phyloP scores from a whole-genome alignment of 768 basidiomycete species.

The Holtermanniella nyarrowii region DNA sequence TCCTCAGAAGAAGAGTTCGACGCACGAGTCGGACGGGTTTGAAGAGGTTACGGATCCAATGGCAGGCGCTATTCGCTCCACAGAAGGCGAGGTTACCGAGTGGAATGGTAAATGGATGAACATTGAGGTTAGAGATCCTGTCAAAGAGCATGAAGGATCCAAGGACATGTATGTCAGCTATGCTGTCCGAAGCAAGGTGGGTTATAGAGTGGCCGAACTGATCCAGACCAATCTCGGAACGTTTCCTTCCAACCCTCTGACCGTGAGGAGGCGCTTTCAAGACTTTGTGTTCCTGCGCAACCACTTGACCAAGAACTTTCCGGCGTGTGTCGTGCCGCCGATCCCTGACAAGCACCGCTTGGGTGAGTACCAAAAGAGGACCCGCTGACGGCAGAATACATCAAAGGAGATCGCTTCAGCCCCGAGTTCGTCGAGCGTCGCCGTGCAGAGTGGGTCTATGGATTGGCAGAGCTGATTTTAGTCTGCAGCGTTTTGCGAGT shows the following conservation, averaged over 20 bases:
- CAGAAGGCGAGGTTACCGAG: constrained; percentile 14
- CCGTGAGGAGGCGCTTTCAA: constrained; percentile 75
- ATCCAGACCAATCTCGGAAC: constrained; percentile 77
- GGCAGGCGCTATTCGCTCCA: neutral
- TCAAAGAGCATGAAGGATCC: constrained; percentile 91
- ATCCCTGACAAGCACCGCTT: constrained; percentile 93
- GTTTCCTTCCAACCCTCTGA: constrained; percentile 51
- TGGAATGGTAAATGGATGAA: constrained; percentile 38
- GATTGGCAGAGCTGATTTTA: constrained; percentile 34
- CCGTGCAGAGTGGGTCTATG: constrained; percentile 62
- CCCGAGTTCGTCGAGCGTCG: constrained; percentile 94
- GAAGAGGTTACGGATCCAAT: constrained; percentile 10
- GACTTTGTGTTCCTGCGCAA: constrained; percentile 92
- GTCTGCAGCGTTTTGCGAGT: constrained; percentile 84
- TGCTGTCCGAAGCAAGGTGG: constrained; percentile 74
- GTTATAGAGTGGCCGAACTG: neutral
- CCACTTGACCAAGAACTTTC: constrained; percentile 79
- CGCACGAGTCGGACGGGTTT: constrained; percentile 21
- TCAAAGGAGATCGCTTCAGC: constrained; percentile 94
- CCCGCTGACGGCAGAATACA: constrained; percentile 59
- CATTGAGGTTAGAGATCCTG: constrained; percentile 67
- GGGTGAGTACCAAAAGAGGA: constrained; percentile 58
- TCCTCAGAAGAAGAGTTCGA: constrained; percentile 9
- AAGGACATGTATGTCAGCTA: constrained; percentile 97
- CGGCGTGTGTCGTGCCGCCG: constrained; percentile 94